A percentile compares a stretch with the other conserved stretches of the same genome.
phyloP scores from a whole-genome alignment of 768 basidiomycete genomes.

The Trametes sanguinea region DNA sequence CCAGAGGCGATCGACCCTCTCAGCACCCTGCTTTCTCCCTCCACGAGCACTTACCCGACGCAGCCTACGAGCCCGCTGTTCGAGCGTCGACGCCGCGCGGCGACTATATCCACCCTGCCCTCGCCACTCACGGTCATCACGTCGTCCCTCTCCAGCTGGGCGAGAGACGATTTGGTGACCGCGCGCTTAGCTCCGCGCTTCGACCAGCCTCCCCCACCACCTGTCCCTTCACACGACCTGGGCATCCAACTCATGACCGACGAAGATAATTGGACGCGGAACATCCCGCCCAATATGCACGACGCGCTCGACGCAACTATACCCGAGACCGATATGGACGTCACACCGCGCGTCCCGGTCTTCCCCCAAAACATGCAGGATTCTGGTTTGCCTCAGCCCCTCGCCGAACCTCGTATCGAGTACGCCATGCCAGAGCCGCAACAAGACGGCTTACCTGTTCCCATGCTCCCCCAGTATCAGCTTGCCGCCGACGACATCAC shows the following conservation, averaged over 20 bases:
- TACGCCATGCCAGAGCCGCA: conserved; percentile 1
- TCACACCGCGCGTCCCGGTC: conserved; percentile 24
- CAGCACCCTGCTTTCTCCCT: not conserved
- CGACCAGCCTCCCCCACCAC: not conserved
- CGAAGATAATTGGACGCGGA: conserved; percentile 4
- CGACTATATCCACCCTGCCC: conserved; percentile 26
- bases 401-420: not conserved
- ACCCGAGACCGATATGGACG: conserved; percentile 27
- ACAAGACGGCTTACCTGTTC: not conserved
- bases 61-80: conserved; percentile 21
- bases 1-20: not conserved
- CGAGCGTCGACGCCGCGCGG: conserved; percentile 29
- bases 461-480: not conserved
- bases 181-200: conserved; percentile 11
- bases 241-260: not conserved
- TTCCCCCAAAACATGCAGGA: conserved; percentile 25
- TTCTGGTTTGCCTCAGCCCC: not conserved
- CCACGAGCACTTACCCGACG: not conserved
- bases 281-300: not conserved
- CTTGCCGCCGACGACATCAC: conserved; percentile 9
- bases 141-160: conserved; percentile 37
- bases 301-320: not conserved
- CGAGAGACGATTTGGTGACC: conserved; percentile 16
- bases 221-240: not conserved
- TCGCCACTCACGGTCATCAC: conserved; percentile 37